Conservation (phyloP, 2,329 filamentous ascomycete species). For the Waltergamsia citrina region DNA sequence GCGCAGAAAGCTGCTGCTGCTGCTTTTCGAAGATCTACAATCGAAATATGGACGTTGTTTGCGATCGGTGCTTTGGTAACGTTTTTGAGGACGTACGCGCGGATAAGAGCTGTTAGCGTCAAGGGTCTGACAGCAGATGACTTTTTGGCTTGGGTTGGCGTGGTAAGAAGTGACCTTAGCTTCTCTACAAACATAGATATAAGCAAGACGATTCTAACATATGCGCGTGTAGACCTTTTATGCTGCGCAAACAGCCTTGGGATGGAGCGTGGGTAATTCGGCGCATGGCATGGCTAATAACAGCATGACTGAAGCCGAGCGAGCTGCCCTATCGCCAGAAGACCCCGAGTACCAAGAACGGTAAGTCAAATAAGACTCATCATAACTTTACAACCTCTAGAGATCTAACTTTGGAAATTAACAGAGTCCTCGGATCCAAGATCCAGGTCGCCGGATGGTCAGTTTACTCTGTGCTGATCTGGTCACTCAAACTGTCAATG, state of each 20-base stretch:
- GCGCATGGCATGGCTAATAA: slow-evolving; percentile 46
- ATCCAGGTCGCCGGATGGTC: slow-evolving; percentile 47
- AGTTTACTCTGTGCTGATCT: slow-evolving; percentile 41
- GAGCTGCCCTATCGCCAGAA: slow-evolving; percentile 29
- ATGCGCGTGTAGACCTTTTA: slow-evolving; percentile 34
- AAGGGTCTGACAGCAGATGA: slow-evolving; percentile 46
- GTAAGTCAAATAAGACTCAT: slow-evolving; percentile 11
- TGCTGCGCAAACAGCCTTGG: slow-evolving; percentile 37
- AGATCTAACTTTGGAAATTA: not conserved
- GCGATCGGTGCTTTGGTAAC: slow-evolving; percentile 39
- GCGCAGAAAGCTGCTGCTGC: slow-evolving; percentile 12
- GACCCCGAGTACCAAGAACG: slow-evolving; percentile 33
- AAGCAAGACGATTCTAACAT: too few species aligned
- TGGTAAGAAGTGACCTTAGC: slow-evolving; percentile 21
- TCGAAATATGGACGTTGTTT: slow-evolving; percentile 32
- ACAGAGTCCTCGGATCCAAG: slow-evolving; percentile 44
- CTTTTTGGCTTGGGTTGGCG: slow-evolving; percentile 46
- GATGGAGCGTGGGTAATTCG: slow-evolving; percentile 37
- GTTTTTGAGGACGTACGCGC: slow-evolving; percentile 36
- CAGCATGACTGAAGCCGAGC: slow-evolving; percentile 41
- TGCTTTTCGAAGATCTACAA: slow-evolving; percentile 14
- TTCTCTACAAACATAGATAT: not conserved
- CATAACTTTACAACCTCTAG: not conserved
- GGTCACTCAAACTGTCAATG: slow-evolving; percentile 47
- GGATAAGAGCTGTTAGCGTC: slow-evolving; percentile 36